Evolutionary conservation across 1,284 basidiomycete species (phyloP), one percentile per base, ranked within the genome.

Genomic region (Puccinia polysora): DNA sequence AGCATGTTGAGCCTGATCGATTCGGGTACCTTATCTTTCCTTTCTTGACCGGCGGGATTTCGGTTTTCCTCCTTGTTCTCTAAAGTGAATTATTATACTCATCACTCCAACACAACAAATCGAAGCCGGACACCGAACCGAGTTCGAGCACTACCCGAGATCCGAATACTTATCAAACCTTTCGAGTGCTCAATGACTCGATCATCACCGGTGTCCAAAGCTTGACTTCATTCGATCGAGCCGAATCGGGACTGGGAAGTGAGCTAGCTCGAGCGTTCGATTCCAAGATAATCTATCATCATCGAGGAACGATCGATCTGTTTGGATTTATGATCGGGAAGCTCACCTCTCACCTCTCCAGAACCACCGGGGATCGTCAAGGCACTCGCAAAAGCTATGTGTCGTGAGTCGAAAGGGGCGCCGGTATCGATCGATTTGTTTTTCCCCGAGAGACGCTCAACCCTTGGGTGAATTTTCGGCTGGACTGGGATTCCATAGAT

Each of bases 371-470:
- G 87, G 0, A 83, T 96, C 52, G 92, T 96, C 49, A 87, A 89
- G 43, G 91, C 92, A 12, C 80, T 97, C 60, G 89, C 89, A 14
- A 94, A 93, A 79, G 88, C 91, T 2, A 81, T 97, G 25, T 96
- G 93, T 77, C 90, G 92, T 93, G 80, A 78, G 89, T 81, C 0
- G 0, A 25, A 55, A 45, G 20, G 15, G 5, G n/a, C 25, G 55
- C 18, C 15, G 18, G 12, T 23, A 50, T 64, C 40, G n/a, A 36
- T 45, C 75, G 56, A 74, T 65, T 34, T 28, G 50, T 30, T 20
- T 14, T 36, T 23, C 38, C 14, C 30, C 10, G 34, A 40, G 40
- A 10, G 8, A 30, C 2, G 34, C 4, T 28, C 45, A 10, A 4
- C 18, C 53, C 62, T 18, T 45, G n/a, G 50, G 1, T 14, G 8